Evolutionary conservation across 2,329 filamentous ascomycete genomes (phyloP).

Genomic region (Diaporthe australafricana): DNA sequence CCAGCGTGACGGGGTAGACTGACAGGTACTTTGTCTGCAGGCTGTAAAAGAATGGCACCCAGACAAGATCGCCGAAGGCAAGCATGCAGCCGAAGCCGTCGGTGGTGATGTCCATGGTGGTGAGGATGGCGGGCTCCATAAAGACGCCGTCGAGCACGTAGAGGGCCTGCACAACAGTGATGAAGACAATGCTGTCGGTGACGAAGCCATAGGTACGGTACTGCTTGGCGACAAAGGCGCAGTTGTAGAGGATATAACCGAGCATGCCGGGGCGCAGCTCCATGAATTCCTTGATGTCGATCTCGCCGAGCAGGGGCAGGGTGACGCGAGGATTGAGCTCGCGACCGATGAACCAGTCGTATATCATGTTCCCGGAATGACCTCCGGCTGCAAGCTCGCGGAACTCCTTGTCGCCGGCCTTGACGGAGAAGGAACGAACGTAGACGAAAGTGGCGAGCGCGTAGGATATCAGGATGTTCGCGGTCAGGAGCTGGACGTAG

Average conservation of each 20-base stretch:
- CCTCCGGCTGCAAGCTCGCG: conserved; percentile 87
- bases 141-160: conserved; percentile 88
- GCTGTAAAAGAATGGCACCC: conserved; percentile 92
- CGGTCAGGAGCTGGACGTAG: conserved; percentile 85
- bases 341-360: conserved; percentile 97
- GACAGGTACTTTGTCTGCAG: conserved; percentile 87
- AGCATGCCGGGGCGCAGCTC: conserved; percentile 93
- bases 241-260: conserved; percentile 88
- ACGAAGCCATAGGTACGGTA: conserved; percentile 86
- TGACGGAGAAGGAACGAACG: conserved; percentile 82
- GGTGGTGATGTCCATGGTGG: conserved; percentile 92
- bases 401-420: conserved; percentile 75
- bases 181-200: conserved; percentile 86
- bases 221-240: conserved; percentile 87
- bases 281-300: conserved; percentile 91
- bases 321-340: conserved; percentile 91
- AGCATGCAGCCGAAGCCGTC: conserved; percentile 98
- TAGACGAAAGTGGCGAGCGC: conserved; percentile 83
- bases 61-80: conserved; percentile 89
- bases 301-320: conserved; percentile 82
- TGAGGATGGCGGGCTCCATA: conserved; percentile 90
- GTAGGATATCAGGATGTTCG: conserved; percentile 83
- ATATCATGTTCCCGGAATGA: conserved; percentile 84
- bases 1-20: conserved; percentile 83
- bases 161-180: conserved; percentile 80